phyloP scores from a whole-genome alignment of 2,329 filamentous ascomycete genomes.

The Penicillium brevicompactum region DNA sequence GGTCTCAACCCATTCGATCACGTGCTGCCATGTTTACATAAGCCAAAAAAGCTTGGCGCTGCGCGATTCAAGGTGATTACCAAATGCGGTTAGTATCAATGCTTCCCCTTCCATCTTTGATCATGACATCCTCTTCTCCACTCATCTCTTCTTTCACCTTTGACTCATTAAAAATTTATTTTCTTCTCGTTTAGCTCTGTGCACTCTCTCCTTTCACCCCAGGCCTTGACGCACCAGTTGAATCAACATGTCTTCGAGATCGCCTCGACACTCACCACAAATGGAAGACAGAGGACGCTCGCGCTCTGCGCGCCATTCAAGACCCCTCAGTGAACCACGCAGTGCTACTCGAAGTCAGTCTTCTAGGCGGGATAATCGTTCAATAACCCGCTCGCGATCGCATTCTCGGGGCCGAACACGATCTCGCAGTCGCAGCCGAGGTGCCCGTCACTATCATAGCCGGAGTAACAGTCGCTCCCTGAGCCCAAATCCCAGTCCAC shows the following conservation, averaged over 20 bases:
- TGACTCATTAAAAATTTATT: no score
- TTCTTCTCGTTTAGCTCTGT: no score
- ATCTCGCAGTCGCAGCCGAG: conserved; percentile 43
- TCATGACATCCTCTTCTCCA: background rate
- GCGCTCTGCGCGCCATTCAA: conserved; percentile 34
- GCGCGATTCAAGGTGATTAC: conserved; percentile 17
- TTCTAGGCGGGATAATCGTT: conserved; percentile 24
- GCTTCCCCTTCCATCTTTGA: background rate
- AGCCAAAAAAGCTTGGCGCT: background rate
- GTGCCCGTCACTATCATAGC: conserved; percentile 42
- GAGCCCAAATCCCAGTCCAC: conserved; percentile 24
- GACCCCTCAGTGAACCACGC: conserved; percentile 36
- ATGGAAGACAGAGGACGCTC: conserved; percentile 26
- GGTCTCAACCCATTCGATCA: no score
- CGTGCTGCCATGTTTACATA: no score
- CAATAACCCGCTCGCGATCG: conserved; percentile 32
- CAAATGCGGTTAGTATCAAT: conserved; percentile 15
- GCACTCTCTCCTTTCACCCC: background rate
- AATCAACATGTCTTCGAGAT: conserved; percentile 27
- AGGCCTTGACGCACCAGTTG: background rate
- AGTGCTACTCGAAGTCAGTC: conserved; percentile 33
- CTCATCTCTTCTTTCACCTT: background rate
- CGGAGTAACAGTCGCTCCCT: conserved; percentile 32
- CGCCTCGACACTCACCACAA: conserved; percentile 25
- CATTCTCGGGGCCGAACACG: conserved; percentile 29